A percentile compares a stretch with the other conserved stretches of the same genome.
Conservation (phyloP, 2,329 filamentous ascomycete genomes). For the Epichloe scottii region DNA sequence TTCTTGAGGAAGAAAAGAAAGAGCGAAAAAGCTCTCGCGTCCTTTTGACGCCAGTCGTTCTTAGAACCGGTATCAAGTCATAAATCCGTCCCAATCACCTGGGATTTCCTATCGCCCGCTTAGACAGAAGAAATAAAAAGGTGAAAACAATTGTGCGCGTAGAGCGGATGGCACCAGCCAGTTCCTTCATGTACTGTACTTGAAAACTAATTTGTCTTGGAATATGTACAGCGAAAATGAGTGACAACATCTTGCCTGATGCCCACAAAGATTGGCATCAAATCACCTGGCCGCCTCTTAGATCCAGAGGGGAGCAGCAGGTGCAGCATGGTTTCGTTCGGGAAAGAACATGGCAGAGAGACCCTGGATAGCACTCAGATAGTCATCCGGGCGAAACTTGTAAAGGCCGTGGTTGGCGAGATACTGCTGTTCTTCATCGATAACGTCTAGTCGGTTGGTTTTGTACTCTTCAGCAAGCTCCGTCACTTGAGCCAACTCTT, state of each 20-base stretch:
- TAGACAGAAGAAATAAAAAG: not conserved
- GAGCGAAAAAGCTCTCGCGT: not conserved
- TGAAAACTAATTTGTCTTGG: conserved; percentile 10
- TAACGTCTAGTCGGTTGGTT: conserved; percentile 43
- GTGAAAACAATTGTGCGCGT: not conserved
- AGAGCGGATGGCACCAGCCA: conserved; percentile 2
- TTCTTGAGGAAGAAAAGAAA: not conserved
- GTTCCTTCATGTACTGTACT: conserved; percentile 5
- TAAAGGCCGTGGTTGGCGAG: conserved; percentile 57
- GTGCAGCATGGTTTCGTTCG: conserved; percentile 19
- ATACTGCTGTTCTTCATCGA: conserved; percentile 55
- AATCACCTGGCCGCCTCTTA: conserved; percentile 13
- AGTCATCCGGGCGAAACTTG: conserved; percentile 70
- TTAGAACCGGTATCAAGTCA: conserved; percentile 6
- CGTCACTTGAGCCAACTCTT: conserved; percentile 81
- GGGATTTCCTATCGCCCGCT: not conserved
- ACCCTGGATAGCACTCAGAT: conserved; percentile 65
- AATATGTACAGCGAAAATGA: conserved; percentile 22
- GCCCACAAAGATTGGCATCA: not conserved
- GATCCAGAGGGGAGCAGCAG: conserved; percentile 36
- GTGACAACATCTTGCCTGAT: conserved; percentile 1
- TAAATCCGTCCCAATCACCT: not conserved
- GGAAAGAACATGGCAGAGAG: conserved; percentile 51
- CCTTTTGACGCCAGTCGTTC: conserved; percentile 2
- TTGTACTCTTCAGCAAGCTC: conserved; percentile 87